Conservation (phyloP, 2,329 filamentous ascomycete species). For the Thelonectria discophora region DNA sequence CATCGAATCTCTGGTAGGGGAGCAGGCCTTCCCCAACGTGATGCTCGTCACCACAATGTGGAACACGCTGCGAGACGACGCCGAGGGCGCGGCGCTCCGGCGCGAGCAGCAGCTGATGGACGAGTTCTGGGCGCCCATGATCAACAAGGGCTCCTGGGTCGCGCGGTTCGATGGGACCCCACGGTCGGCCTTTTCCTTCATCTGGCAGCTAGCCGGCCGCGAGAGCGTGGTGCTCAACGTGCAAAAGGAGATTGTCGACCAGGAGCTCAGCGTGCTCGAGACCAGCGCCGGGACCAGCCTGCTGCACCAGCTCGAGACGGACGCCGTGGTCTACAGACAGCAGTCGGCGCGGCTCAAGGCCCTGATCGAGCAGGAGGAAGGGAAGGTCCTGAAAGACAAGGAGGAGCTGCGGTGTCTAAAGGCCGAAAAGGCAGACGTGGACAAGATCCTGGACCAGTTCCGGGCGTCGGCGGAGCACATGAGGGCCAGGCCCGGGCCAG, state of each 20-base stretch:
- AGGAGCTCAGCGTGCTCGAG: neutral
- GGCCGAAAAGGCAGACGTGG: no score
- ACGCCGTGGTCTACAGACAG: neutral
- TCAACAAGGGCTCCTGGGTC: constrained; percentile 17
- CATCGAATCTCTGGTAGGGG: constrained; percentile 10
- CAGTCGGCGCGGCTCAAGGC: neutral
- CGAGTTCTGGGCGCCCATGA: constrained; percentile 19
- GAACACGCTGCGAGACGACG: constrained; percentile 6
- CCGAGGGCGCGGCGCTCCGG: neutral
- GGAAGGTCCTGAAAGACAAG: no score
- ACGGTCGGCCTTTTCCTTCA: constrained; percentile 8
- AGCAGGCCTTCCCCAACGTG: constrained; percentile 8
- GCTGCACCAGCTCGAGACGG: constrained; percentile 1
- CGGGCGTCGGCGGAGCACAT: no score
- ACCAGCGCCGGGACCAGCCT: constrained; percentile 6
- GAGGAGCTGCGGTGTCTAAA: no score
- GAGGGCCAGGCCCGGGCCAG: no score
- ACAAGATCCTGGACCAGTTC: no score
- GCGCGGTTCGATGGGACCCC: constrained; percentile 19
- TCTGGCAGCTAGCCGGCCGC: constrained; percentile 16
- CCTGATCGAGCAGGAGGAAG: neutral
- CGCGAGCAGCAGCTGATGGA: constrained; percentile 19
- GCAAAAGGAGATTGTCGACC: constrained; percentile 5
- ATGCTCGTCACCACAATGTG: constrained; percentile 24
- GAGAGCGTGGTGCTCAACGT: constrained; percentile 18